These are phyloP conservation scores for Candida sp. DNA, from an alignment of 1,139 yeast species.

Conservation along the genomic window DNA sequence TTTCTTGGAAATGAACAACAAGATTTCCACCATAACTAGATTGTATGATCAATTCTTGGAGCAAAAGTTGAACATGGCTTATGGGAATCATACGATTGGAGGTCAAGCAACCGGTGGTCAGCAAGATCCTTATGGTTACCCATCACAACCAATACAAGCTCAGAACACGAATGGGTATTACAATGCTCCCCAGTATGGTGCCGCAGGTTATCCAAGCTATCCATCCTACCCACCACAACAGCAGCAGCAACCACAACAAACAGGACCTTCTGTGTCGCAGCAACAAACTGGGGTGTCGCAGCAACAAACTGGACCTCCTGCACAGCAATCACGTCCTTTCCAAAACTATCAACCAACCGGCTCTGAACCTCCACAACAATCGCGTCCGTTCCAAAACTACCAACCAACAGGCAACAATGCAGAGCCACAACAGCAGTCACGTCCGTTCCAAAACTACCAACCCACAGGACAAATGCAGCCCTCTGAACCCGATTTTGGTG, in stretches of 20 bases:
- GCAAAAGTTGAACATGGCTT: slow-evolving; percentile 57
- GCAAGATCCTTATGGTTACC: slow-evolving; percentile 3
- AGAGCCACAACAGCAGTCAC: slow-evolving; percentile 2
- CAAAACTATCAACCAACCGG: slow-evolving; percentile 5
- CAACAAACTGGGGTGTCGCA: slow-evolving; percentile 2
- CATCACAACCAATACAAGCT: slow-evolving; percentile 1
- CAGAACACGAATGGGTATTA: slow-evolving; percentile 3
- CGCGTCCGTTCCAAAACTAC: slow-evolving; percentile 5
- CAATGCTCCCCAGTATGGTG: slow-evolving; percentile 1
- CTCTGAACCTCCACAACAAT: not conserved
- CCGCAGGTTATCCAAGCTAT: slow-evolving; percentile 6
- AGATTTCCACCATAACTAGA: slow-evolving; percentile 77
- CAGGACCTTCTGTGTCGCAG: slow-evolving; percentile 3
- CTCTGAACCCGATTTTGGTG: slow-evolving; percentile 13
- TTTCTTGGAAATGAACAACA: slow-evolving; percentile 79
- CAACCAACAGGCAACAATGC: slow-evolving; percentile 1
- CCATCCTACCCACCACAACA: slow-evolving; percentile 15
- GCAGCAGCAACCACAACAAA: slow-evolving; percentile 6
- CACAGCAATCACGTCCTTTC: slow-evolving; percentile 1
- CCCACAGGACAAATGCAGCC: slow-evolving; percentile 8
- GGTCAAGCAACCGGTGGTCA: slow-evolving; percentile 2
- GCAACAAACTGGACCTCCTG: not conserved
- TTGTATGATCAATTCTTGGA: slow-evolving; percentile 84
- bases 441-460: not conserved
- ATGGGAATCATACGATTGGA: slow-evolving; percentile 25